phyloP scores from a whole-genome alignment of 345 rosid genomes.

The Gynandropsis gynandra region DNA sequence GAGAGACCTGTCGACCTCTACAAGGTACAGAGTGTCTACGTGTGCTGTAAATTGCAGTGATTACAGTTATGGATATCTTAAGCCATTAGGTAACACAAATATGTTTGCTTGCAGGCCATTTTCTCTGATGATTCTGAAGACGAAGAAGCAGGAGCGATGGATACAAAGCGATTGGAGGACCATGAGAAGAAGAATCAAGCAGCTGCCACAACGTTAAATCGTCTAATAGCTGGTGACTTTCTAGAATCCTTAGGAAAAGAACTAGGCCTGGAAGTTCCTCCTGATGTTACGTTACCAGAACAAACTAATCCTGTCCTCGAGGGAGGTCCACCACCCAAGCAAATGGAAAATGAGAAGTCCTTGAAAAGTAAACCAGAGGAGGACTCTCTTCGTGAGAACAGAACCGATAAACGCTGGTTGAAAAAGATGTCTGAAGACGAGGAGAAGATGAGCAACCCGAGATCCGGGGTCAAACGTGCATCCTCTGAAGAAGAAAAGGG shows the following conservation, averaged over 20 bases:
- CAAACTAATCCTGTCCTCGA: slow-evolving; percentile 16
- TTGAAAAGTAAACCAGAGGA: slow-evolving; percentile 21
- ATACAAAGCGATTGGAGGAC: slow-evolving; percentile 34
- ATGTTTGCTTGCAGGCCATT: slow-evolving; percentile 53
- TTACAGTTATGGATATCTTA: background rate
- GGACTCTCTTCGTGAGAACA: slow-evolving; percentile 22
- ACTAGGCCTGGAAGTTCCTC: slow-evolving; percentile 89
- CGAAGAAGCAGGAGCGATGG: slow-evolving; percentile 44
- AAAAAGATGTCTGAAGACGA: slow-evolving; percentile 24
- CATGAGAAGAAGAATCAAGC: slow-evolving; percentile 61
- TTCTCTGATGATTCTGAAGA: slow-evolving; percentile 91
- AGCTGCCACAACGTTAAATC: slow-evolving; percentile 71
- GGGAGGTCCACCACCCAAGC: slow-evolving; percentile 21
- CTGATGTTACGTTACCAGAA: slow-evolving; percentile 39
- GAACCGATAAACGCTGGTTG: slow-evolving; percentile 14
- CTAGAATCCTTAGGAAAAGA: slow-evolving; percentile 91
- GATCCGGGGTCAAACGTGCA: slow-evolving; percentile 25
- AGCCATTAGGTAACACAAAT: background rate
- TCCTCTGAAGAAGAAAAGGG: slow-evolving; percentile 59
- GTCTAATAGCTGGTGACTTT: slow-evolving; percentile 89
- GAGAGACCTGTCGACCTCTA: slow-evolving; percentile 97
- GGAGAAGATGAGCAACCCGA: slow-evolving; percentile 32
- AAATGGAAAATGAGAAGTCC: slow-evolving; percentile 19
- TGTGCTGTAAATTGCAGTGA: slow-evolving; percentile 1
- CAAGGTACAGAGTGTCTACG: slow-evolving; percentile 46